A percentile compares a stretch with the other conserved stretches of the same genome.
Evolutionary conservation across 495 filamentous ascomycete species (phyloP).

Genomic region (Entonaema liquescens): DNA sequence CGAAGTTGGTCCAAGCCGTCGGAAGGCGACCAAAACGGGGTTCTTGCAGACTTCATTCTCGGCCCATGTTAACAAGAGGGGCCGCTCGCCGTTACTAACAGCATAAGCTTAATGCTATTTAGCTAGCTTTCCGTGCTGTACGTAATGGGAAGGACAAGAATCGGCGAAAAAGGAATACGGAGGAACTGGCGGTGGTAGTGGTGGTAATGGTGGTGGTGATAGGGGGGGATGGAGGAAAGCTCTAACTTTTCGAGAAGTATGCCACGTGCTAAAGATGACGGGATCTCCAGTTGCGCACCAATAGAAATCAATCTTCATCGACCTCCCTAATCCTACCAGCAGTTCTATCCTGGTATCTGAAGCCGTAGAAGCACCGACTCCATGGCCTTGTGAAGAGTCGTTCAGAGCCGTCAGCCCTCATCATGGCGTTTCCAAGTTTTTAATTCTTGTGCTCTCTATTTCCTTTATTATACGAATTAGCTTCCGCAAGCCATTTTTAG

Average conservation of each 20-base stretch:
- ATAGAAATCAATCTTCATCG: slow-evolving; percentile 12
- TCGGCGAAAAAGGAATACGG: slow-evolving; percentile 11
- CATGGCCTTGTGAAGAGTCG: neutral
- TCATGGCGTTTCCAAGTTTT: neutral
- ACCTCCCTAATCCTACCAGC: slow-evolving; percentile 31
- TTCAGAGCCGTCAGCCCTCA: neutral
- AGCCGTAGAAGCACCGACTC: slow-evolving; percentile 39
- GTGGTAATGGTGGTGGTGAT: slow-evolving; percentile 3
- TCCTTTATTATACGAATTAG: neutral
- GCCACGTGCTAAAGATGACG: slow-evolving; percentile 28
- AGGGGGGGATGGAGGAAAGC: slow-evolving; percentile 6
- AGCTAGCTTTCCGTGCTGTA: slow-evolving; percentile 7
- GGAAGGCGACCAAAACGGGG: slow-evolving; percentile 36
- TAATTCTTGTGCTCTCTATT: neutral
- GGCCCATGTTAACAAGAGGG: slow-evolving; percentile 17
- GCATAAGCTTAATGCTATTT: slow-evolving; percentile 22
- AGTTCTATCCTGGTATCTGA: slow-evolving; percentile 18
- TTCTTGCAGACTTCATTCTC: slow-evolving; percentile 27
- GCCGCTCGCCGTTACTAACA: slow-evolving; percentile 18
- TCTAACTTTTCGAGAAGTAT: slow-evolving; percentile 22
- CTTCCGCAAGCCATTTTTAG: neutral
- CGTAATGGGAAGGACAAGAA: slow-evolving; percentile 1
- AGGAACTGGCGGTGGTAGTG: slow-evolving; percentile 9
- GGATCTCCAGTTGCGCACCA: slow-evolving; percentile 32
- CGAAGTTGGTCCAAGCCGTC: slow-evolving; percentile 27